Conservation (phyloP, 352 stramenopile genomes). For the Globisporangium paroecandrum region DNA sequence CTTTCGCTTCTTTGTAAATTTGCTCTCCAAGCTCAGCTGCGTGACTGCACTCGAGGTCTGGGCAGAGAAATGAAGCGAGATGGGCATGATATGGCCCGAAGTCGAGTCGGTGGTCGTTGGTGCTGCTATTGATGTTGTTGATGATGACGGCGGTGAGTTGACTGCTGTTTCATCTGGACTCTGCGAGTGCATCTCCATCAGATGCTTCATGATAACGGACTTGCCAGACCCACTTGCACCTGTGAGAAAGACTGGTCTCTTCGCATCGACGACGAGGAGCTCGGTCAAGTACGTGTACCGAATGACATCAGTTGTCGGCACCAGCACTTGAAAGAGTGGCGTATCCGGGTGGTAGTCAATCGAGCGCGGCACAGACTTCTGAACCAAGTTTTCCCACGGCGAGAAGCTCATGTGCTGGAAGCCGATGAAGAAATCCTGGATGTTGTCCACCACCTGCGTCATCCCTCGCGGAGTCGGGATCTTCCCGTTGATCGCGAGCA, state of each 20-base stretch:
- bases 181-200: slow-evolving; percentile 43
- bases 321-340: slow-evolving; percentile 52
- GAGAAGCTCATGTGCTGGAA: slow-evolving; percentile 62
- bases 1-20: slow-evolving; percentile 91
- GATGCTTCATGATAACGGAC: slow-evolving; percentile 74
- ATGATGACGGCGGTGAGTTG: neutral
- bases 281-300: slow-evolving; percentile 62
- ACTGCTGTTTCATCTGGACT: neutral
- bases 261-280: slow-evolving; percentile 52
- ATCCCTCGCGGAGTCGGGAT: slow-evolving; percentile 38
- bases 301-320: slow-evolving; percentile 61
- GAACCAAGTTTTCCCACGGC: slow-evolving; percentile 39
- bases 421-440: slow-evolving; percentile 71
- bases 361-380: slow-evolving; percentile 9
- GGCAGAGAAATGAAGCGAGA: slow-evolving; percentile 83
- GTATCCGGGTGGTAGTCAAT: slow-evolving; percentile 22
- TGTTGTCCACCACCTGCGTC: slow-evolving; percentile 45
- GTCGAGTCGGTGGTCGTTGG: neutral
- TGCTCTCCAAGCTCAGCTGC: slow-evolving; percentile 87
- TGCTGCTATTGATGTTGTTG: neutral
- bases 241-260: slow-evolving; percentile 81
- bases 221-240: slow-evolving; percentile 88
- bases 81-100: slow-evolving; percentile 35
- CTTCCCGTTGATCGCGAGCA: slow-evolving; percentile 51
- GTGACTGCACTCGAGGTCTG: slow-evolving; percentile 80